Conservation (phyloP, 176 grass and related monocot species). For the Rhynchospora breviuscula region DNA sequence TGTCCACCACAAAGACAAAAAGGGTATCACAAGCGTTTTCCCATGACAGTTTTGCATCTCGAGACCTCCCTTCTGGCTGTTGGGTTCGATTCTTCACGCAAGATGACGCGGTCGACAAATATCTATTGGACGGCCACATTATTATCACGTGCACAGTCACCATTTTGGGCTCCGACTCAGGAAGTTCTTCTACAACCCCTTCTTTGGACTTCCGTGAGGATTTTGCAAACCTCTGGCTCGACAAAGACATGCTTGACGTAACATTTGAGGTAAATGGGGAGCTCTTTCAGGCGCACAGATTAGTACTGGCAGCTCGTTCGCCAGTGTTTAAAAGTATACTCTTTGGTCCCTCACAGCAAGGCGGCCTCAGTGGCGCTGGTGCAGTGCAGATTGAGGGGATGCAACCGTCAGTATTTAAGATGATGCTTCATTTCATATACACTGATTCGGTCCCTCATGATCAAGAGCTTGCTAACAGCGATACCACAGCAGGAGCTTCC, state of each 20-base stretch:
- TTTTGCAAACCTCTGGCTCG: not conserved
- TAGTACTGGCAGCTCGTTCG: not conserved
- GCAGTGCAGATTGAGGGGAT: not conserved
- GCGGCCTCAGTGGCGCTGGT: not conserved
- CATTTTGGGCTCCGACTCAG: not conserved
- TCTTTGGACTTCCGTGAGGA: not conserved
- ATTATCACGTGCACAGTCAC: not conserved
- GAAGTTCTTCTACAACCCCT: not conserved
- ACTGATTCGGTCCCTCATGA: not conserved
- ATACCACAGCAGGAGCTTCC: not conserved
- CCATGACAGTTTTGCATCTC: not conserved
- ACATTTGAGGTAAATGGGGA: not conserved
- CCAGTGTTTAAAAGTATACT: not conserved
- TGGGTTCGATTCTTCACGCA: not conserved
- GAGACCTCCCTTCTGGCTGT: not conserved
- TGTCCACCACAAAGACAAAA: not conserved
- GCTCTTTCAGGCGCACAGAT: not conserved
- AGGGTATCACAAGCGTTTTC: not conserved
- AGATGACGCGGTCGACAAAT: not conserved
- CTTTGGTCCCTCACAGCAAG: not conserved
- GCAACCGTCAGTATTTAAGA: not conserved
- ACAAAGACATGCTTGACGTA: constrained; percentile 20
- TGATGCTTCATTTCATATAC: not conserved
- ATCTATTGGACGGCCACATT: not conserved
- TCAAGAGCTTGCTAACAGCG: not conserved